Evolutionary conservation across 2,329 filamentous ascomycete genomes (phyloP), one percentile per base, ranked within the genome.

Genomic region (Macrophomina tecta): DNA sequence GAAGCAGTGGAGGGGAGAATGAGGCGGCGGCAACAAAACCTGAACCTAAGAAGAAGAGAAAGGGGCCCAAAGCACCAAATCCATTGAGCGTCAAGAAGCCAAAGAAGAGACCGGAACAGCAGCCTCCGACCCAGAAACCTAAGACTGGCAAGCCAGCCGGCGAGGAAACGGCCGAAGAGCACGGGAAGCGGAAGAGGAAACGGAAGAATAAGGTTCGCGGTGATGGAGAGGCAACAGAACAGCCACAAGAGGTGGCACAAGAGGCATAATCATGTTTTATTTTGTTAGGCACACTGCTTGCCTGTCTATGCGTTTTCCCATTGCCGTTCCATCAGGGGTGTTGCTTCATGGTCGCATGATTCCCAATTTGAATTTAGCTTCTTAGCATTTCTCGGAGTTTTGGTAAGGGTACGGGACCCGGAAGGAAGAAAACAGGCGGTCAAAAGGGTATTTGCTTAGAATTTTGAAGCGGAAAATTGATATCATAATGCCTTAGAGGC

Each of bases 51-150:
- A 81, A 88, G 76, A 88, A 86, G 75, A 87, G 84, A 28, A 86
- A 84, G 67, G 90, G 89, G 1, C 85, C 84, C 3, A 92, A 91
- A 75, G 88, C 85, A 23, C 90, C 89, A 1, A 93, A 93, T 76
- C 90, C 90, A 8, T 78, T 93, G 64, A 86, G 89, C 61, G 83
- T 91, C 63, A 90, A 90, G 82, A 92, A 91, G 80, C 71, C 65
- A 3, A 67, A 64, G 49, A 64, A 58, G 42, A 42, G 52, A 14
- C 71, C 69, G 30, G 56, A 55, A 9, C 34, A 66, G 48, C 48
- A 38, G 18, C 18, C 2, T 1, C 32, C 42, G 16, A 32, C 40
- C 67, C 68, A 70, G 51, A 72, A 70, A 12, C 18, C 14, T 12
- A 64, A 52, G 69, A 61, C 45, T 18, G 38, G n/a, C 72, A 72